These are phyloP conservation scores for Nematocida displodere DNA, from an alignment of 371 early-diverging fungal species.

Conservation along the genomic window DNA sequence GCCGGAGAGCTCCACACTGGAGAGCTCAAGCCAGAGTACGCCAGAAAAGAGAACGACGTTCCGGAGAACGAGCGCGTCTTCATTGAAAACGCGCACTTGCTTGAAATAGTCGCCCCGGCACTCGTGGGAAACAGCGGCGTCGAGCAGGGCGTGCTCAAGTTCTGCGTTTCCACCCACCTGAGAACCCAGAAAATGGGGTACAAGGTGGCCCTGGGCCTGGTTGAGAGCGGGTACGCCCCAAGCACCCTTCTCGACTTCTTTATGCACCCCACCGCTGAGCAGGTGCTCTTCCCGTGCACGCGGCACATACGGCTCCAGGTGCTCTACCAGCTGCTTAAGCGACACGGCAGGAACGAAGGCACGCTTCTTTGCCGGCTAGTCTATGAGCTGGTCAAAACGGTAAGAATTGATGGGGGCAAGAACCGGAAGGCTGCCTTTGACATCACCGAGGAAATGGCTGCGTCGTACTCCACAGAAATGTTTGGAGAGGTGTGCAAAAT, in stretches of 20 bases:
- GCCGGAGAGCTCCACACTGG: not conserved
- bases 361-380: not conserved
- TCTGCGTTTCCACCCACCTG: constrained; percentile 31
- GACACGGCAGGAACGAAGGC: not conserved
- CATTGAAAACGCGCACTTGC: constrained; percentile 34
- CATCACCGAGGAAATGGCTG: constrained; percentile 24
- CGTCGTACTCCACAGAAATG: not conserved
- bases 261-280: constrained; percentile 14
- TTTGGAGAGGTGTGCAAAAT: constrained; percentile 27
- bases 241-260: constrained; percentile 28
- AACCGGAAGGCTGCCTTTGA: constrained; percentile 35
- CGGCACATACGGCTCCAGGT: constrained; percentile 16
- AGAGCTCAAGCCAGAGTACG: constrained; percentile 16
- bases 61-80: constrained; percentile 31
- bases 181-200: constrained; percentile 47
- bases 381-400: constrained; percentile 8
- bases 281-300: constrained; percentile 38
- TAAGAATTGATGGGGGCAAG: constrained; percentile 29
- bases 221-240: constrained; percentile 8
- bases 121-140: not conserved
- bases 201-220: constrained; percentile 21
- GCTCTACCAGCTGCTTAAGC: constrained; percentile 9
- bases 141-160: constrained; percentile 13
- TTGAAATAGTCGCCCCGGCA: constrained; percentile 4
- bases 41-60: constrained; percentile 35